Evolutionary conservation across 495 filamentous ascomycete species (phyloP).

Genomic region (Lophiotrema nucula): DNA sequence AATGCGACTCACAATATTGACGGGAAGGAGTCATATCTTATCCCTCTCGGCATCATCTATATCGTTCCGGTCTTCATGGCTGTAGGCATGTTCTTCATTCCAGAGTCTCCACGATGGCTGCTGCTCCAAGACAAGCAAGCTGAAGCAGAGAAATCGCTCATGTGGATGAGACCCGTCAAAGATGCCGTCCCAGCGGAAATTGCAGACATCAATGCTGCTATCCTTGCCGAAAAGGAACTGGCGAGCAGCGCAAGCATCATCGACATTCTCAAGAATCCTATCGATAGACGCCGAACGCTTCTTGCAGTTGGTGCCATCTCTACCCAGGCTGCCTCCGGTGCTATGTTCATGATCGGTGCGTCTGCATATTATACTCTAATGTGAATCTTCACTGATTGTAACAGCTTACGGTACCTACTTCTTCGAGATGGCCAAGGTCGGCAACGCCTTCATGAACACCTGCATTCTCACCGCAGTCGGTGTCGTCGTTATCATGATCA

Average conservation of each 20-base stretch:
- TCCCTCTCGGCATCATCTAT: constrained; percentile 60
- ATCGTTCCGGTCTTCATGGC: constrained; percentile 55
- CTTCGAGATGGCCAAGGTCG: constrained; percentile 61
- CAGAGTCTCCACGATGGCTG: constrained; percentile 65
- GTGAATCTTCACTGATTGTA: constrained; percentile 16
- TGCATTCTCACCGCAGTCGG: constrained; percentile 57
- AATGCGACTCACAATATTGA: constrained; percentile 53
- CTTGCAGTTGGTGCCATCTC: constrained; percentile 52
- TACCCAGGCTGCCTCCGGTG: constrained; percentile 57
- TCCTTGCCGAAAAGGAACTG: constrained; percentile 51
- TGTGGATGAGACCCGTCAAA: constrained; percentile 49
- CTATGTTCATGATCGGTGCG: constrained; percentile 58
- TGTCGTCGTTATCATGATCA: constrained; percentile 57
- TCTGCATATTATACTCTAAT: background rate
- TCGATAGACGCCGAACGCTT: constrained; percentile 53
- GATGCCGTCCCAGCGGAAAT: constrained; percentile 50
- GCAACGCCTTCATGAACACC: constrained; percentile 58
- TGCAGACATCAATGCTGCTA: constrained; percentile 52
- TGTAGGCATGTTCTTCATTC: constrained; percentile 57
- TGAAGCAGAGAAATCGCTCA: constrained; percentile 49
- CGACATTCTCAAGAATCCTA: constrained; percentile 55
- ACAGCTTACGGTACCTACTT: constrained; percentile 62
- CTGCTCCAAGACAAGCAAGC: constrained; percentile 51
- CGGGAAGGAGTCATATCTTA: constrained; percentile 53
- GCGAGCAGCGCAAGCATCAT: constrained; percentile 44